Evolutionary conservation across 2,329 filamentous ascomycete species (phyloP), one percentile per base, ranked within the genome.

Genomic region (Aspergillus sp.): DNA sequence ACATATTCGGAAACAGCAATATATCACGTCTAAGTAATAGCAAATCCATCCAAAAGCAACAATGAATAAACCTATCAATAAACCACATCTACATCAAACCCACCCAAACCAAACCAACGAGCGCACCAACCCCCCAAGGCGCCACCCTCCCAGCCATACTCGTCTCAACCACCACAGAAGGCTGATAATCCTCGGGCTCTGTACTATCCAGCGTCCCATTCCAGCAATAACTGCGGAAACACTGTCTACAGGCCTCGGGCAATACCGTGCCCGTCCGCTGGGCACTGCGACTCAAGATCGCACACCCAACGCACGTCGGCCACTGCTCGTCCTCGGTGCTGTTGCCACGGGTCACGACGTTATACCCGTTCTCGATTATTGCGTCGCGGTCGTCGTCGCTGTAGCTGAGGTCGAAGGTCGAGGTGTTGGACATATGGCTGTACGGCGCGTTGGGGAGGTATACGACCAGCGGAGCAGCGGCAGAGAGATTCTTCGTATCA

Each of bases 381-480:
- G 83, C 82, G 71, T 96, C 85, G 62, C 93, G 90, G 75, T 91
- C 75, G 1, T 70, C 74, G 65, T 85, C 75, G 37, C 83, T 80
- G 80, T 93, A 91, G 41, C 75, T 74, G 40, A 86, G 79, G 59
- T 86, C 80, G 72, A 90, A 93, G 49, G 93, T 97, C 3, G 88
- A 90, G 6, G 89, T 82, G 78, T 98, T 98, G 73, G 87, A 90
- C 63, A 82, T 76, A 70, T 84, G 84, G 47, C 87, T 83, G 77
- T 96, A 96, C 1, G 92, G 93, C 19, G 87, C 82, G 70, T 95
- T 96, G 57, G 95, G 91, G 45, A 98, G 74, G 78, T 99, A 99
- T 62, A 96, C 90, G 62, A 96, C 79, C 1, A 96, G 75, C 2
- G 27, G 27, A 1, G 27, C 27, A 3, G 62, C 62, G 3, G 71